These are phyloP conservation scores for Pythium sp. DNA, from an alignment of 352 stramenopile species.

Conservation along the genomic window DNA sequence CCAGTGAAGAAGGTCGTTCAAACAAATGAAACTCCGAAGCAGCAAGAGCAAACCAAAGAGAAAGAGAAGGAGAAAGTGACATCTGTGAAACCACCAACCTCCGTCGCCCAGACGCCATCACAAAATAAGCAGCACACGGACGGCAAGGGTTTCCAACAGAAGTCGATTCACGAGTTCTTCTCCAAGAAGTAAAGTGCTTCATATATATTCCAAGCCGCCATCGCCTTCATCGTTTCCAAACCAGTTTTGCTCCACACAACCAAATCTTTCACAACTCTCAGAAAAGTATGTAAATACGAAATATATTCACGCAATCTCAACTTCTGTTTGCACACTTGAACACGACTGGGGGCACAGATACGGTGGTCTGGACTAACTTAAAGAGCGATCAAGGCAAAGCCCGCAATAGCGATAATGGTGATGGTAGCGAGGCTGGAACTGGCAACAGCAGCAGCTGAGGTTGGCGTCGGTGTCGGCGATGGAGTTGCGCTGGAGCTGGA, in stretches of 20 bases:
- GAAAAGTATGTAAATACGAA: slow-evolving; percentile 9
- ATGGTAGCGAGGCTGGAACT: background rate
- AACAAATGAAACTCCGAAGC: background rate
- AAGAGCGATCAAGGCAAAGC: background rate
- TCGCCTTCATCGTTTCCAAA: background rate
- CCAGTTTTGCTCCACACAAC: background rate
- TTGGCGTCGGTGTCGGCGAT: background rate
- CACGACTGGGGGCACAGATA: background rate
- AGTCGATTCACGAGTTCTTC: slow-evolving; percentile 16
- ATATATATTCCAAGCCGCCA: background rate
- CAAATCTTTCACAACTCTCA: background rate
- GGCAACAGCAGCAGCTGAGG: background rate
- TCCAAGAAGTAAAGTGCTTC: background rate
- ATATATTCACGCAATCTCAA: slow-evolving; percentile 6
- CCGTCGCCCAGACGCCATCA: background rate
- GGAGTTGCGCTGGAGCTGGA: background rate
- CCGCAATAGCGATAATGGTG: background rate
- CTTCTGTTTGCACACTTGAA: background rate
- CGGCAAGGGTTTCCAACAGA: slow-evolving; percentile 10
- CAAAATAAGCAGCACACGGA: background rate
- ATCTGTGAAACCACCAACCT: background rate
- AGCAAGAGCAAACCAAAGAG: background rate
- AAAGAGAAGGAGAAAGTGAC: background rate
- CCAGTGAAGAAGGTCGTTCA: background rate
- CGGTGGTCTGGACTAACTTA: background rate